Base-by-base conservation (phyloP, 805 yeast species). In the Pichia deserticola region DNA sequence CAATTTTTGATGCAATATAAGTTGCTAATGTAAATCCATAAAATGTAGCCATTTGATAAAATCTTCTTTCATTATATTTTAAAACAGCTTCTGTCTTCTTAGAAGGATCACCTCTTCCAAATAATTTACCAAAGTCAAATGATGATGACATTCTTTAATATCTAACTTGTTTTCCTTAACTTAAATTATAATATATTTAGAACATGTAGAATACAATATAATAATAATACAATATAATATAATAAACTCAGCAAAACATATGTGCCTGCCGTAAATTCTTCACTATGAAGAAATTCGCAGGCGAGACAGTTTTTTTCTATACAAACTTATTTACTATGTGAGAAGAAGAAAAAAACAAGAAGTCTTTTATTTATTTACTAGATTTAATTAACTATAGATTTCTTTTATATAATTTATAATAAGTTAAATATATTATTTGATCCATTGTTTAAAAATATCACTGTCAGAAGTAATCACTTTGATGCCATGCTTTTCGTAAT, bases 21-120 rank as follows among this genome's bases (percentile, higher is more conserved):
- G 96, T 83, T 29, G 81, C 71, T 1, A 84, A 77, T 0, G 95
- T 85, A 13, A 89, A 81, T 2, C 84, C 82, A 54, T 84, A 76
- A 62, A 89, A 88, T 27, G 78, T 65, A 34, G 83, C 69, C 83
- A 85, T 82, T 65, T 88, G 96, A 40, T 69, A 71, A 63, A 81
- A 81, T 54, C 90, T 72, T 56, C 93, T 75, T 48, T 72, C 65
- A 51, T 77, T 77, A 57, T 83, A 84, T 43, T 77, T 77, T 20
- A 72, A 54, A n/a, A 69, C 68, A 1, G 60, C 68, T 35, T 64
- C 65, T 3, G 66, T 54, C 38, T 52, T 55, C 33, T 59, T 59
- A 1, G 60, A 48, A 1, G 62, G 54, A 44, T 59, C 61, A 3
- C 58, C 60, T 40, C 61, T 57, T 25, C 68, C 67, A 13, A 65